phyloP scores from a whole-genome alignment of 345 rosid genomes.

The Carallia pectinifolia region DNA sequence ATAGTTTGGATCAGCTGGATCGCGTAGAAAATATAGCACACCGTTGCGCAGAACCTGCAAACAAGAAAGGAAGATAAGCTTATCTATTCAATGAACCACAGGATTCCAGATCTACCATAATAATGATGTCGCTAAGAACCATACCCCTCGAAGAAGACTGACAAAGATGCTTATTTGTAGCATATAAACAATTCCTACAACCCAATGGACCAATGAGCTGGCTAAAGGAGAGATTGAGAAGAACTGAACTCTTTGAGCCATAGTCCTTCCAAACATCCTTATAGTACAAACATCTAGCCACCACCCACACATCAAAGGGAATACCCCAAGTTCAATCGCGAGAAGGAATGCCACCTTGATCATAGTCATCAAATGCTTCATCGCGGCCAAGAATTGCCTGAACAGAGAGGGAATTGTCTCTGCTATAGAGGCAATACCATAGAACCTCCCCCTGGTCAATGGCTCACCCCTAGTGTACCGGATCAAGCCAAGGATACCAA shows the following conservation, averaged over 20 bases:
- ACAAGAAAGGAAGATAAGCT: background rate
- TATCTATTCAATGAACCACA: background rate
- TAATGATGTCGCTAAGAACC: conserved; percentile 13
- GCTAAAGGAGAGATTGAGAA: conserved; percentile 86
- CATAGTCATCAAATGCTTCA: conserved; percentile 99
- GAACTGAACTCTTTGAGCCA: conserved; percentile 83
- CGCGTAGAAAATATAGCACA: conserved; percentile 88
- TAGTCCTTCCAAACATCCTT: conserved; percentile 93
- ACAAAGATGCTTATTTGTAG: conserved; percentile 96
- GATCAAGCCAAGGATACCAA: conserved; percentile 73
- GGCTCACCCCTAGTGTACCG: conserved; percentile 98
- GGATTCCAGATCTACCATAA: background rate
- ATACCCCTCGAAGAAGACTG: conserved; percentile 99
- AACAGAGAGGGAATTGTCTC: conserved; percentile 87
- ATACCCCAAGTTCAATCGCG: conserved; percentile 97
- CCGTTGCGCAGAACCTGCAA: conserved; percentile 90
- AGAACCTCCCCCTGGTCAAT: conserved; percentile 71
- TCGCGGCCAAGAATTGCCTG: conserved; percentile 92
- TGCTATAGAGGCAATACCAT: conserved; percentile 79
- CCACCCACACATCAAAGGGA: conserved; percentile 99
- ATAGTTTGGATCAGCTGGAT: conserved; percentile 99
- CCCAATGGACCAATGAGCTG: conserved; percentile 96
- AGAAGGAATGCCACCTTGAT: conserved; percentile 97
- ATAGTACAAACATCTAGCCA: conserved; percentile 96
- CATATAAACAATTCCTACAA: conserved; percentile 94